A percentile compares a stretch with the other conserved stretches of the same genome.
phyloP scores from a whole-genome alignment of 2,329 filamentous ascomycete genomes.

The Tolypocladium capitatum region DNA sequence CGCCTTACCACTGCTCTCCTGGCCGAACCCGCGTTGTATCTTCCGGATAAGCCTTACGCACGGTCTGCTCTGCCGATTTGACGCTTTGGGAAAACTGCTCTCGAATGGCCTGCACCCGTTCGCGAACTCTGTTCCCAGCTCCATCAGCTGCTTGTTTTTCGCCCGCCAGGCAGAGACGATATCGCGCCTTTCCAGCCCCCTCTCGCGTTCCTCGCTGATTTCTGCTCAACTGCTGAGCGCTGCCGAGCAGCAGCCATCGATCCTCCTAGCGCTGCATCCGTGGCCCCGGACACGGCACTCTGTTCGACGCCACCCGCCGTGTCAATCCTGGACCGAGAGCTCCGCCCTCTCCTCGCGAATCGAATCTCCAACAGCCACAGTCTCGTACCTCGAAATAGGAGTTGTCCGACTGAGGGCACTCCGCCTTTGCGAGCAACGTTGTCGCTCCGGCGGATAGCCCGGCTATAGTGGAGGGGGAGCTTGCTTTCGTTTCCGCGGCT shows the following conservation, averaged over 20 bases:
- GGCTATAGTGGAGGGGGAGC: conserved; percentile 45
- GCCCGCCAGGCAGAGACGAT: background rate
- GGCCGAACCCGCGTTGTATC: background rate
- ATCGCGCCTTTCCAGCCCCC: background rate
- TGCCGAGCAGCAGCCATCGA: background rate
- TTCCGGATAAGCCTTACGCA: background rate
- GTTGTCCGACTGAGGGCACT: conserved; percentile 20
- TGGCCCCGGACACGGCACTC: background rate
- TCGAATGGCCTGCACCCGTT: conserved; percentile 28
- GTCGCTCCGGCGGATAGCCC: conserved; percentile 24
- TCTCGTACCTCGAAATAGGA: conserved; percentile 7
- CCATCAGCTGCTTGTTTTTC: conserved; percentile 1
- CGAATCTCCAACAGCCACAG: background rate
- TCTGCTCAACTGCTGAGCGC: background rate
- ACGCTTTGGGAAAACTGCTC: conserved; percentile 15
- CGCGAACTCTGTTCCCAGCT: conserved; percentile 13
- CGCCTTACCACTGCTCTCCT: conserved; percentile 2
- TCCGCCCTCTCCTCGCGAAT: conserved; percentile 1
- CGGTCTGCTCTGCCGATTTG: conserved; percentile 1
- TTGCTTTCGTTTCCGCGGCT: conserved; percentile 36
- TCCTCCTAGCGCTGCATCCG: background rate
- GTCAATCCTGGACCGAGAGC: background rate
- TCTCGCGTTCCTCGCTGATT: background rate
- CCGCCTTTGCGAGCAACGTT: conserved; percentile 21
- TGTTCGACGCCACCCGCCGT: background rate